phyloP scores from a whole-genome alignment of 1,284 basidiomycete species.

The Ganoderma lingzhi region DNA sequence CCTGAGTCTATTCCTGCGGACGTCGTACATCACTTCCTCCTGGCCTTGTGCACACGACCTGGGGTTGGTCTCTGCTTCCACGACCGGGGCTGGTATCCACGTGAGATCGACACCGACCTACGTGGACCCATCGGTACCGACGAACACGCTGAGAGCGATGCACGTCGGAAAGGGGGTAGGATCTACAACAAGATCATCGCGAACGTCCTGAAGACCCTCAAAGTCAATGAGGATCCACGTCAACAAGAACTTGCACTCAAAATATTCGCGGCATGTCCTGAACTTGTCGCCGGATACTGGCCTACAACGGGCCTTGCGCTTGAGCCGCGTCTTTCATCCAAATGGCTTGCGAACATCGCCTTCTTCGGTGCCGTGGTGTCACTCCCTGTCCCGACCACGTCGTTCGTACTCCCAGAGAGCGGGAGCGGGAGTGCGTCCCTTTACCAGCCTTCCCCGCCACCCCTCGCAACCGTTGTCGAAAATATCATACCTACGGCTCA shows the following conservation, averaged over 20 bases:
- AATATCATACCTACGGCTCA: slow-evolving; percentile 80
- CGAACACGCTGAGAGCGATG: slow-evolving; percentile 45
- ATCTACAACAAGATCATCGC: slow-evolving; percentile 89
- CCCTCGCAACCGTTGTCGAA: slow-evolving; percentile 72
- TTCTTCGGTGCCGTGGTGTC: slow-evolving; percentile 83
- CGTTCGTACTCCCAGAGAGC: slow-evolving; percentile 61
- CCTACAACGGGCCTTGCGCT: slow-evolving; percentile 75
- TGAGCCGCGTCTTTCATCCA: slow-evolving; percentile 87
- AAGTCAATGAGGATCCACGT: slow-evolving; percentile 86
- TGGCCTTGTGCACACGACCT: slow-evolving; percentile 86
- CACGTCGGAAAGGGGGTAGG: slow-evolving; percentile 48
- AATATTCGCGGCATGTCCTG: slow-evolving; percentile 84
- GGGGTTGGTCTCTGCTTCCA: slow-evolving; percentile 89
- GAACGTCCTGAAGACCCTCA: slow-evolving; percentile 77
- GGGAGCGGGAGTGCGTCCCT: slow-evolving; percentile 41
- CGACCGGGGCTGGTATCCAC: slow-evolving; percentile 92
- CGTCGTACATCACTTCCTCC: slow-evolving; percentile 87
- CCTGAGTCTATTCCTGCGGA: slow-evolving; percentile 74
- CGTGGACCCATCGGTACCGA: slow-evolving; percentile 36
- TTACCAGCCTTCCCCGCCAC: slow-evolving; percentile 77
- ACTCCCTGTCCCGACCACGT: slow-evolving; percentile 72
- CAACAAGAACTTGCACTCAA: slow-evolving; percentile 87
- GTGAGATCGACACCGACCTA: slow-evolving; percentile 54
- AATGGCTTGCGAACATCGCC: slow-evolving; percentile 90
- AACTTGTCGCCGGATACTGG: slow-evolving; percentile 89